Conservation (phyloP, 192 early-diverging fungal species). For the Backusella mclennaniae region DNA sequence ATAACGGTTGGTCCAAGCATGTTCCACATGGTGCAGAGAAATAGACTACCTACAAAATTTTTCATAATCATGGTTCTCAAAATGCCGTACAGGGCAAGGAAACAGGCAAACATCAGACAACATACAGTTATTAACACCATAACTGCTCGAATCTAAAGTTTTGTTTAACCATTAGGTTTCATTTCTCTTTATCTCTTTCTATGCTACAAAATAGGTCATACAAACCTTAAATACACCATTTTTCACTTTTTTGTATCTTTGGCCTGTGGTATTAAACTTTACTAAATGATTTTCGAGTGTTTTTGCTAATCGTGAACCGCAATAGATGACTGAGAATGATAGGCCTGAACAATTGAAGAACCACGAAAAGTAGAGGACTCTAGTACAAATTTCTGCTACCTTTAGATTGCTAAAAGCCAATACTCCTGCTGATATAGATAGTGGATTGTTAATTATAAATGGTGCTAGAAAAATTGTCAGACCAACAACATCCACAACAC, state of each 20-base stretch:
- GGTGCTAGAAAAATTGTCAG: conserved; percentile 14
- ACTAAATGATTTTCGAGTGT: conserved; percentile 14
- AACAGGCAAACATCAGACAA: conserved; percentile 17
- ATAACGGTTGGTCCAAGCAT: conserved; percentile 10
- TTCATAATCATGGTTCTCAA: conserved; percentile 21
- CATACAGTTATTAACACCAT: conserved; percentile 16
- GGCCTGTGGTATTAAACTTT: conserved; percentile 15
- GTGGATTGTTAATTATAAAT: conserved; percentile 19
- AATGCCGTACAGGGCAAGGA: conserved; percentile 30
- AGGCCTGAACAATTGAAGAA: conserved; percentile 17
- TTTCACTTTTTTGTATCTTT: conserved; percentile 19
- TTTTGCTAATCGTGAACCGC: conserved; percentile 12
- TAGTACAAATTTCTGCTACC: conserved; percentile 11
- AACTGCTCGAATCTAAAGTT: conserved; percentile 18
- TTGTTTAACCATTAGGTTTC: not conserved
- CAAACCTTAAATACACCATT: conserved; percentile 23
- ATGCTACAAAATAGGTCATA: not conserved
- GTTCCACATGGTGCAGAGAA: conserved; percentile 22
- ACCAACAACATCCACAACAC: conserved; percentile 24
- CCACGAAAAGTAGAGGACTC: conserved; percentile 27
- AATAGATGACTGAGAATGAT: conserved; percentile 11
- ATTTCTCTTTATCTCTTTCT: not conserved
- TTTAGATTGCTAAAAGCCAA: conserved; percentile 2
- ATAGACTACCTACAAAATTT: conserved; percentile 10
- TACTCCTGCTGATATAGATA: conserved; percentile 18